These are phyloP conservation scores for Sordariomycetes sp. DNA, from an alignment of 2,329 filamentous ascomycete species.

Conservation along the genomic window DNA sequence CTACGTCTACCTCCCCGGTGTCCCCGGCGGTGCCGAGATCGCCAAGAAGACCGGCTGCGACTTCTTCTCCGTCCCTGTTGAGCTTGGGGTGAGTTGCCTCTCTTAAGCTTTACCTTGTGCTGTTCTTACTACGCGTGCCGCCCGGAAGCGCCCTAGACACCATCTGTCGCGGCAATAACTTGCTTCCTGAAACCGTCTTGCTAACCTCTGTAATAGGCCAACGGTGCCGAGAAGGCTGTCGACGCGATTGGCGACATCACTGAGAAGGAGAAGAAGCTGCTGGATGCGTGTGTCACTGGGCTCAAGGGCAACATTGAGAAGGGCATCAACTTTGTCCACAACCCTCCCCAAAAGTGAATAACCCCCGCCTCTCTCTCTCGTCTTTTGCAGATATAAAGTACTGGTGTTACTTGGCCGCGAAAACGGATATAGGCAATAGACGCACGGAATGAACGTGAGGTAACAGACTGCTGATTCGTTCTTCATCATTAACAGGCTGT, in stretches of 20 bases:
- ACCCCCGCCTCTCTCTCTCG: conserved; percentile 9
- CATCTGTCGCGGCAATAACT: no score
- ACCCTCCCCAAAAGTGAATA: conserved; percentile 76
- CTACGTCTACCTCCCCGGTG: conserved; percentile 88
- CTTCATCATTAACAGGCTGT: conserved; percentile 4
- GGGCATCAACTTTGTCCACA: conserved; percentile 82
- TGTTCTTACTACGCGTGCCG: no score
- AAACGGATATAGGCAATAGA: conserved; percentile 5
- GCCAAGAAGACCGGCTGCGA: conserved; percentile 74
- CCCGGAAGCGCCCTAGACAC: no score
- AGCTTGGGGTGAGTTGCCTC: conserved; percentile 70
- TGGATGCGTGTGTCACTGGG: conserved; percentile 64
- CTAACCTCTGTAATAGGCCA: conserved; percentile 43
- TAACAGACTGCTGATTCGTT: conserved; percentile 3
- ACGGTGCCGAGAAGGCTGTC: conserved; percentile 74
- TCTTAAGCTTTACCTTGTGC: not conserved
- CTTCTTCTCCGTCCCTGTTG: conserved; percentile 92
- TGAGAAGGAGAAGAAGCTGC: conserved; percentile 80
- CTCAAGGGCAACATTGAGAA: conserved; percentile 91
- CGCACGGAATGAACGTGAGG: conserved; percentile 2
- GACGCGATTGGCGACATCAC: conserved; percentile 70
- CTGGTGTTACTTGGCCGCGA: not conserved
- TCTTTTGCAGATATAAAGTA: not conserved
- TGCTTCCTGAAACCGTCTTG: conserved; percentile 8
- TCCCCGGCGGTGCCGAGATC: conserved; percentile 78